Conservation (phyloP, 2,329 filamentous ascomycete species). For the Colletotrichum ledebouriae region DNA sequence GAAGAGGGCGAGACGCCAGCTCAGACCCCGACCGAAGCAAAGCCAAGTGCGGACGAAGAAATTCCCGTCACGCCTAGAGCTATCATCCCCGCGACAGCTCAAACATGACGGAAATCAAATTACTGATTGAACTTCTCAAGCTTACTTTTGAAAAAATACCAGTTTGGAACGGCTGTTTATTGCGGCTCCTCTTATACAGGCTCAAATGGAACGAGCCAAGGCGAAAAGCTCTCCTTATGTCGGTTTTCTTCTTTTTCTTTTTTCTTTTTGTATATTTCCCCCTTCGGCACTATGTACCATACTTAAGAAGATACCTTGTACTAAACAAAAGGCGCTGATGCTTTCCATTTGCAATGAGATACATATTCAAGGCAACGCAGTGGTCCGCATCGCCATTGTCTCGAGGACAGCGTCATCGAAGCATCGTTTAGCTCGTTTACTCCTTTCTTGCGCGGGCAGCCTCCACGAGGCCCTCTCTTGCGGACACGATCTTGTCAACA, state of each 20-base stretch:
- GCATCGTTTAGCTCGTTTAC: not conserved
- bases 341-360: constrained; percentile 7
- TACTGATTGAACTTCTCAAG: constrained; percentile 1
- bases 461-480: constrained; percentile 56
- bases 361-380: not conserved
- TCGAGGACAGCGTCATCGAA: no score
- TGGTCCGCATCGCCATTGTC: not conserved
- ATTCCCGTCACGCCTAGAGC: constrained; percentile 32
- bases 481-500: constrained; percentile 62
- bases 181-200: constrained; percentile 19
- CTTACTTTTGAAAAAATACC: constrained; percentile 15
- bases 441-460: constrained; percentile 1
- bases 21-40: constrained; percentile 5
- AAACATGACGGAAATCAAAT: constrained; percentile 13
- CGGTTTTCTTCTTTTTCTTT: not conserved
- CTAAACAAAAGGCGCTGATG: constrained; percentile 34
- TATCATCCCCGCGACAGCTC: not conserved
- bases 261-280: constrained; percentile 19
- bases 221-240: constrained; percentile 31
- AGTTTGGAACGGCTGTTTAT: constrained; percentile 17
- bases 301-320: constrained; percentile 42
- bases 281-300: constrained; percentile 38
- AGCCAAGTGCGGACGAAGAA: not conserved
- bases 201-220: constrained; percentile 16
- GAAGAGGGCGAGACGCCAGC: constrained; percentile 44